Evolutionary conservation across 1,139 yeast genomes (phyloP).

Genomic region (Lodderomyces jiufengensis): DNA sequence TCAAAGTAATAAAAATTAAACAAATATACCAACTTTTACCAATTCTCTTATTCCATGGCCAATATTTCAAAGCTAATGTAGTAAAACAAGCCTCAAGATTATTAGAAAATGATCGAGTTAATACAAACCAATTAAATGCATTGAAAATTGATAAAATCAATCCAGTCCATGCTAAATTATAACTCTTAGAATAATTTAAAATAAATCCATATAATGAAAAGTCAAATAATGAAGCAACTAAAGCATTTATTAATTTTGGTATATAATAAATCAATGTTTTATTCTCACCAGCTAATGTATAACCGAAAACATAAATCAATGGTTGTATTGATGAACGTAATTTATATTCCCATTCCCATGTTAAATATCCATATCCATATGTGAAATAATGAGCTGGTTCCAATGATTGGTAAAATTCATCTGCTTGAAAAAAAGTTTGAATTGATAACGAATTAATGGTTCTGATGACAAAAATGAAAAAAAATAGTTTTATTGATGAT

Average conservation of each 20-base stretch:
- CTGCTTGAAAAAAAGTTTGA: constrained; percentile 88
- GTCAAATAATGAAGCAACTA: constrained; percentile 73
- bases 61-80: constrained; percentile 61
- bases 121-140: constrained; percentile 79
- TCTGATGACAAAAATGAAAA: constrained; percentile 12
- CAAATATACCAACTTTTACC: constrained; percentile 18
- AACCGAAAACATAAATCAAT: constrained; percentile 52
- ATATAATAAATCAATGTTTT: constrained; percentile 17
- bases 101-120: constrained; percentile 84
- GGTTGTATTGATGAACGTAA: constrained; percentile 83
- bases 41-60: constrained; percentile 57
- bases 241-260: constrained; percentile 71
- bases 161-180: constrained; percentile 41
- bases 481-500: constrained; percentile 6
- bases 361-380: constrained; percentile 76
- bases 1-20: constrained; percentile 46
- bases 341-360: constrained; percentile 92
- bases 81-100: constrained; percentile 75
- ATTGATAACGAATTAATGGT: constrained; percentile 60
- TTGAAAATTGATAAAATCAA: constrained; percentile 57
- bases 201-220: constrained; percentile 51
- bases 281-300: constrained; percentile 20
- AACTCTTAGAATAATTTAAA: constrained; percentile 24
- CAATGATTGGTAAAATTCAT: constrained; percentile 87
- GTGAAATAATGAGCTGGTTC: constrained; percentile 84